A percentile compares a stretch with the other conserved stretches of the same genome.
phyloP scores from a whole-genome alignment of 148 eudicot genomes.

The Vaccinium macrocarpon region DNA sequence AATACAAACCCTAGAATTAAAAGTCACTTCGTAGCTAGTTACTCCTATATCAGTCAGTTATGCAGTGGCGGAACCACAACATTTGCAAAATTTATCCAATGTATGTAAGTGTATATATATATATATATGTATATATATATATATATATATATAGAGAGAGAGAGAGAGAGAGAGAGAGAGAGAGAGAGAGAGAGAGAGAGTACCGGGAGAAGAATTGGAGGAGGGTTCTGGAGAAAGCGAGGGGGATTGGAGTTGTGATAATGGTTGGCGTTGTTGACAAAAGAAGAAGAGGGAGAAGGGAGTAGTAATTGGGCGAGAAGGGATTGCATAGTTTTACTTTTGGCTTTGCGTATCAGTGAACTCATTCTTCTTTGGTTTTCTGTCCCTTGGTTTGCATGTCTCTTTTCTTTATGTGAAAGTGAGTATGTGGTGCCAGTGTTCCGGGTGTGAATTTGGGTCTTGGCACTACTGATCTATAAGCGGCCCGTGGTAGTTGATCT shows the following conservation, averaged over 20 bases:
- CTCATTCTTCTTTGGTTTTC: conserved; percentile 11
- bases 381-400: not conserved
- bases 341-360: conserved; percentile 30
- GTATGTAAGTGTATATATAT: not conserved
- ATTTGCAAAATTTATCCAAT: not conserved
- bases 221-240: conserved; percentile 19
- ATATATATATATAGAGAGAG: not conserved
- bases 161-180: conserved; percentile 11
- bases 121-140: too few species aligned
- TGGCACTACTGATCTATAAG: too few species aligned
- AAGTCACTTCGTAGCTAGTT: not conserved
- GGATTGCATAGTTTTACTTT: conserved; percentile 45
- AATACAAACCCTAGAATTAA: conserved; percentile 44
- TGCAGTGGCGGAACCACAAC: not conserved
- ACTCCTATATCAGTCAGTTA: not conserved
- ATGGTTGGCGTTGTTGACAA: not conserved
- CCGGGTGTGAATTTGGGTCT: too few species aligned
- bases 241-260: conserved; percentile 7
- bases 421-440: too few species aligned
- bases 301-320: conserved; percentile 26
- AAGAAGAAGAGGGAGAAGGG: conserved; percentile 10
- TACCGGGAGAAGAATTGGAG: conserved; percentile 12
- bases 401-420: too few species aligned
- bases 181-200: conserved; percentile 22
- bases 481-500: too few species aligned